Base-by-base conservation (phyloP, 352 stramenopile genomes). In the Pythium insidiosum region DNA sequence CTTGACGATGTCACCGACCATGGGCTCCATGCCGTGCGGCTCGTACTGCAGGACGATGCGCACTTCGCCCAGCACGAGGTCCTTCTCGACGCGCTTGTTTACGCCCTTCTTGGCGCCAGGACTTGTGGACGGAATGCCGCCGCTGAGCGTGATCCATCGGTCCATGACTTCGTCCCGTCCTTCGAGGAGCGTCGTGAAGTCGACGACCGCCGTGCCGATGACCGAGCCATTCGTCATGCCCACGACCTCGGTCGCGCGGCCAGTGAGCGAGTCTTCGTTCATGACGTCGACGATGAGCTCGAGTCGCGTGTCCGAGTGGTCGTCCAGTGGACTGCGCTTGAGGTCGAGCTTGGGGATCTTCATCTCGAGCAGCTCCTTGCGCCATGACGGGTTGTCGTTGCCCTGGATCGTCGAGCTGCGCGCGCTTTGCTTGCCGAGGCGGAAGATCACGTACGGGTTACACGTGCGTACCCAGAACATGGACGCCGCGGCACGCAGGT, bases 381-480 rank as follows among this genome's bases (percentile, higher is more conserved):
- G 73, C 78, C 78, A 90, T 30, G 68, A 78, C 5, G 78, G 78
- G 46, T 85, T 88, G 54, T 85, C 68, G 37, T 84, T 88, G 49
- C 47, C 56, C 38, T 65, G 46, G 50, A 90, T 85, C 10, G 78
- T 90, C 33, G 72, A 66, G 48, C 70, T 85, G 38, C 78, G 78
- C 21, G 61, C 52, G 38, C 62, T 82, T 46, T 82, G 66, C 52
- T 84, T 84, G 29, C 78, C 78, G 21, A 87, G 46, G 30, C 78
- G 75, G 52, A 90, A 90, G 48, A 90, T 90, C 53, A 90, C 73
- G 56, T 90, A 90, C 23, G 78, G 75, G 34, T 88, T 88, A 55
- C 78, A 90, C 26, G 73, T 85, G 44, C 75, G 78, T 35, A 81
- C 63, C 68, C 77, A 87, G 52, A 90, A 90, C 73, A 90, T 85